A percentile compares a stretch with the other conserved stretches of the same genome.
phyloP scores from a whole-genome alignment of 331 rosid species.

The Erythrophleum ivorense region DNA sequence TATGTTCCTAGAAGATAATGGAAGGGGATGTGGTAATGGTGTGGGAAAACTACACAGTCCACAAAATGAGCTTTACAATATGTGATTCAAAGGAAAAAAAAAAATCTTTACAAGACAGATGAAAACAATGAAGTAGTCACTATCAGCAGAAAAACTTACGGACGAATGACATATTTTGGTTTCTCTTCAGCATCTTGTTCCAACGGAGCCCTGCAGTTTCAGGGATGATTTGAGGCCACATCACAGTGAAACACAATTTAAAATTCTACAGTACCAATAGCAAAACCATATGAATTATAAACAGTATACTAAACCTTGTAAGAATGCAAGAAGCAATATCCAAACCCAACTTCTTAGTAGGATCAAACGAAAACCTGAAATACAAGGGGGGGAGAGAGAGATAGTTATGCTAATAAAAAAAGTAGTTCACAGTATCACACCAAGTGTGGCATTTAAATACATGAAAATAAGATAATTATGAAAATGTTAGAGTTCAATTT shows the following conservation, averaged over 20 bases:
- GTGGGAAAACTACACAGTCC: not conserved
- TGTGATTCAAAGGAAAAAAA: not conserved
- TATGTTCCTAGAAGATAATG: not conserved
- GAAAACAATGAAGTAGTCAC: conserved; percentile 28
- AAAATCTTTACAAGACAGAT: not conserved
- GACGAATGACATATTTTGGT: conserved; percentile 79
- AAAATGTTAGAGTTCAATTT: not conserved
- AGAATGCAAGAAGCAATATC: conserved; percentile 85
- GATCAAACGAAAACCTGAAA: conserved; percentile 96
- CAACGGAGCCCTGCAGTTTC: conserved; percentile 71
- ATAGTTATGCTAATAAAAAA: not conserved
- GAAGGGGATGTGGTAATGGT: not conserved
- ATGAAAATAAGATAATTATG: not conserved
- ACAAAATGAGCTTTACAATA: not conserved
- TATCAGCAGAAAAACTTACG: conserved; percentile 67
- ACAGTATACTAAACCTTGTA: conserved; percentile 67
- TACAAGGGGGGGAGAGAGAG: conserved; percentile 7
- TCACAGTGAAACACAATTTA: conserved; percentile 3
- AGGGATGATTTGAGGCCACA: conserved; percentile 37
- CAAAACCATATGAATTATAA: conserved; percentile 27
- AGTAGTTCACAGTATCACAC: not conserved
- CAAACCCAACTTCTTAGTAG: conserved; percentile 77
- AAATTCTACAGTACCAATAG: conserved; percentile 1
- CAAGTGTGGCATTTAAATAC: not conserved
- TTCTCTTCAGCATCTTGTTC: conserved; percentile 89